phyloP scores from a whole-genome alignment of 306 rosid species.

The Nissolia schottii region DNA sequence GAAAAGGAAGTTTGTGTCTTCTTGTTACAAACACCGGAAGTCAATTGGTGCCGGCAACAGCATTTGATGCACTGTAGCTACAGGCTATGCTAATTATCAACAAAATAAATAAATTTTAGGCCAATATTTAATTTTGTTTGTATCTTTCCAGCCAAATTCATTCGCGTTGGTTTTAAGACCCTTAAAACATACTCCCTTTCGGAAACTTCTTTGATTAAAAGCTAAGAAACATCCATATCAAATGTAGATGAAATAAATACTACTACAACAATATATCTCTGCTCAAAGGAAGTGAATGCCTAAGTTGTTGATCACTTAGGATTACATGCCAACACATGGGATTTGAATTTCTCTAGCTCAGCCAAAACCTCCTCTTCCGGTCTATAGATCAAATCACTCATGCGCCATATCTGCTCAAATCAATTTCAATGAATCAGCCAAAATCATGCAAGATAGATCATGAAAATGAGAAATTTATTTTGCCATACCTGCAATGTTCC shows the following conservation, averaged over 20 bases:
- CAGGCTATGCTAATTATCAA: not conserved
- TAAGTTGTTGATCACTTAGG: conserved; percentile 38
- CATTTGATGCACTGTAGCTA: not conserved
- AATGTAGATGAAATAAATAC: not conserved
- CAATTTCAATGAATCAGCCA: conserved; percentile 8
- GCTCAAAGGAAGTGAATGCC: not conserved
- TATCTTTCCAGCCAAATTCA: not conserved
- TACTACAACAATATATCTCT: not conserved
- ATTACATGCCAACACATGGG: conserved; percentile 84
- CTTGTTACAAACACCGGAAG: too few species aligned
- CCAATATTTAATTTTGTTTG: too few species aligned
- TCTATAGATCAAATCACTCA: conserved; percentile 92
- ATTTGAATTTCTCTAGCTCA: conserved; percentile 92
- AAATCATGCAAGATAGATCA: not conserved
- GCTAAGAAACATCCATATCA: conserved; percentile 3
- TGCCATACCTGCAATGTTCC: conserved; percentile 93
- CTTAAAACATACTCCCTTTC: not conserved
- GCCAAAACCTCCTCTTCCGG: conserved; percentile 95
- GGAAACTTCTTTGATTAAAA: not conserved
- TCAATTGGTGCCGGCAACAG: too few species aligned
- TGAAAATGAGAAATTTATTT: not conserved
- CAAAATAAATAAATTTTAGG: too few species aligned
- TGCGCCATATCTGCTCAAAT: conserved; percentile 89
- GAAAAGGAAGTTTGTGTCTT: too few species aligned
- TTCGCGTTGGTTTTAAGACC: too few species aligned